phyloP scores from a whole-genome alignment of 1,284 basidiomycete species.

The Coniferiporia sulphurascens region DNA sequence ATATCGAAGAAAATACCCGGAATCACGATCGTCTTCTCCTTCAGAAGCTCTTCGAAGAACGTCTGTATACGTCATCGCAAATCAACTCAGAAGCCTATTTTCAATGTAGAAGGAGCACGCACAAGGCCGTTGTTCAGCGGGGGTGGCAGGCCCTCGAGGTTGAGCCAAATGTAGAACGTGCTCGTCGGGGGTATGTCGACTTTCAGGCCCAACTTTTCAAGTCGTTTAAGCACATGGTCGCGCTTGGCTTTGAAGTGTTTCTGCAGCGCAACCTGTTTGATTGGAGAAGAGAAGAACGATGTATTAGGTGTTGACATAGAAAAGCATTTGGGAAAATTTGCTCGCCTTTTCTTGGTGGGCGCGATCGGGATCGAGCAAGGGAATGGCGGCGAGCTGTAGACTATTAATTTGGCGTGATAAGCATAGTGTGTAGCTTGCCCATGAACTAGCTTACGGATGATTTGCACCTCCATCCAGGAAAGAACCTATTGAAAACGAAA shows the following conservation, averaged over 20 bases:
- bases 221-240: constrained; percentile 82
- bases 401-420: constrained; percentile 32
- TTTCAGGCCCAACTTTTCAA: constrained; percentile 72
- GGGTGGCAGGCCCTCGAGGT: constrained; percentile 68
- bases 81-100: not conserved
- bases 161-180: constrained; percentile 92
- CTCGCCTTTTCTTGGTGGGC: constrained; percentile 68
- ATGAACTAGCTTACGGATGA: constrained; percentile 59
- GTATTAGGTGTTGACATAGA: not conserved
- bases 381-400: constrained; percentile 81
- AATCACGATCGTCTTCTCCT: constrained; percentile 86
- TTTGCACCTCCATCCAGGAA: constrained; percentile 89
- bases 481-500: constrained; percentile 42
- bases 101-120: constrained; percentile 24
- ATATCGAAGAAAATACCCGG: constrained; percentile 91
- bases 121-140: constrained; percentile 88
- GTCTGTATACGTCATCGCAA: constrained; percentile 41
- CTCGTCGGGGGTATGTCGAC: constrained; percentile 71
- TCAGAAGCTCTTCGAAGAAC: constrained; percentile 93
- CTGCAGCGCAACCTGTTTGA: constrained; percentile 63
- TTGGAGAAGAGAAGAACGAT: not conserved
- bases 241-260: constrained; percentile 88
- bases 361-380: constrained; percentile 67
- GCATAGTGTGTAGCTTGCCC: not conserved
- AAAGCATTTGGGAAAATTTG: not conserved